Conservation (phyloP, 2,329 filamentous ascomycete species). For the Stachybotrys chlorohalonatus region DNA sequence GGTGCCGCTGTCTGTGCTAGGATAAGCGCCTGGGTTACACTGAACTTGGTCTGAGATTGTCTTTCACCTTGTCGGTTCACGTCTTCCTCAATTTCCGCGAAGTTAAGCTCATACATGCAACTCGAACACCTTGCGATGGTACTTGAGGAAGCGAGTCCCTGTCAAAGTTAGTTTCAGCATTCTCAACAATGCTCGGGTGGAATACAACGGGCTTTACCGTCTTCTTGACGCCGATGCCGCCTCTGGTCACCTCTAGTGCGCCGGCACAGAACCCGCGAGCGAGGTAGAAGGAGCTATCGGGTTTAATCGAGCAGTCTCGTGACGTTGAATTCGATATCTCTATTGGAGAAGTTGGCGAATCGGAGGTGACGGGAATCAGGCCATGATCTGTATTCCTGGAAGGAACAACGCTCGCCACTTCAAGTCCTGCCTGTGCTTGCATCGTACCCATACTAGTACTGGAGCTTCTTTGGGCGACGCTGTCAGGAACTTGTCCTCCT, state of each 20-base stretch:
- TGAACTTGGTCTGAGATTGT: background rate
- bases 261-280: constrained; percentile 48
- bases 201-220: constrained; percentile 36
- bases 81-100: constrained; percentile 41
- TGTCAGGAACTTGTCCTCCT: background rate
- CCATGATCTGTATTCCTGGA: constrained; percentile 13
- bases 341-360: background rate
- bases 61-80: constrained; percentile 36
- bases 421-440: background rate
- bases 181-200: background rate
- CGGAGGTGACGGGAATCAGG: constrained; percentile 14
- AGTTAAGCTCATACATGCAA: constrained; percentile 46
- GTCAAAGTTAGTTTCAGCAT: constrained; percentile 1
- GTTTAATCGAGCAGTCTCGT: constrained; percentile 31
- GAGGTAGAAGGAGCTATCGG: constrained; percentile 39
- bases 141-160: constrained; percentile 32
- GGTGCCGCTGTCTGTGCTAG: constrained; percentile 32
- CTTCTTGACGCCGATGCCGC: constrained; percentile 40
- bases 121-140: constrained; percentile 41
- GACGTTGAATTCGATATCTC: background rate
- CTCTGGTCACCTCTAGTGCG: constrained; percentile 38
- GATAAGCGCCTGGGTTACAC: constrained; percentile 3
- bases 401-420: background rate
- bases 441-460: background rate
- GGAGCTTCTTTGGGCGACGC: background rate